These are phyloP conservation scores for Xylaria sp. DNA, from an alignment of 2,329 filamentous ascomycete species.

Conservation along the genomic window DNA sequence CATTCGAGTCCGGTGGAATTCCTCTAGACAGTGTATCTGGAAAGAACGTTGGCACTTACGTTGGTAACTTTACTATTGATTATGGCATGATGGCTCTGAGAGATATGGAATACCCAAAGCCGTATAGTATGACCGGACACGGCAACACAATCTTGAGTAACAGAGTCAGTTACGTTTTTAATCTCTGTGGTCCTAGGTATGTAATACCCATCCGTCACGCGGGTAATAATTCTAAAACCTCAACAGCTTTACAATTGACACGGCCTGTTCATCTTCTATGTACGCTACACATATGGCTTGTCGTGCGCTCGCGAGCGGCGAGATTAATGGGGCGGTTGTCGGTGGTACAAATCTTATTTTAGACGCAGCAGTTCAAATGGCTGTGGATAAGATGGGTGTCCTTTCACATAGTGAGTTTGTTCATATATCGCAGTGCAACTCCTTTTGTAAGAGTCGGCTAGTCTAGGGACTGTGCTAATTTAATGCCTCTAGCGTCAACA, in stretches of 20 bases:
- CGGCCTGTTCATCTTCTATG: conserved; percentile 53
- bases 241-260: conserved; percentile 37
- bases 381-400: conserved; percentile 38
- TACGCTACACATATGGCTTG: conserved; percentile 50
- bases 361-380: conserved; percentile 33
- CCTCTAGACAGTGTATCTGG: conserved; percentile 26
- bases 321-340: conserved; percentile 51
- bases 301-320: conserved; percentile 42
- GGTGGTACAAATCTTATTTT: conserved; percentile 52
- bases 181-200: conserved; percentile 30
- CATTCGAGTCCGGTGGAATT: conserved; percentile 25
- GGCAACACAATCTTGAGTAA: conserved; percentile 28
- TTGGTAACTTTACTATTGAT: conserved; percentile 31
- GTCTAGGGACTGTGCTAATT: neutral
- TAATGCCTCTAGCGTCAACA: conserved; percentile 39
- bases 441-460: neutral
- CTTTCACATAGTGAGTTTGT: conserved; percentile 25
- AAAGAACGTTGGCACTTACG: conserved; percentile 19
- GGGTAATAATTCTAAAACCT: neutral
- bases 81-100: conserved; percentile 19
- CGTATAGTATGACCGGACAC: conserved; percentile 26
- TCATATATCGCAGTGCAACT: too few relatives aligned
- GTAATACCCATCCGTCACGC: neutral
- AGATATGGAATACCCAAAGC: conserved; percentile 27
- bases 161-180: conserved; percentile 31